Percentiles rank a stretch among this genome's conserved stretches.
These are phyloP conservation scores for Tetrastigma voinierianum DNA, from an alignment of 164 flowering plant species.

Conservation along the genomic window DNA sequence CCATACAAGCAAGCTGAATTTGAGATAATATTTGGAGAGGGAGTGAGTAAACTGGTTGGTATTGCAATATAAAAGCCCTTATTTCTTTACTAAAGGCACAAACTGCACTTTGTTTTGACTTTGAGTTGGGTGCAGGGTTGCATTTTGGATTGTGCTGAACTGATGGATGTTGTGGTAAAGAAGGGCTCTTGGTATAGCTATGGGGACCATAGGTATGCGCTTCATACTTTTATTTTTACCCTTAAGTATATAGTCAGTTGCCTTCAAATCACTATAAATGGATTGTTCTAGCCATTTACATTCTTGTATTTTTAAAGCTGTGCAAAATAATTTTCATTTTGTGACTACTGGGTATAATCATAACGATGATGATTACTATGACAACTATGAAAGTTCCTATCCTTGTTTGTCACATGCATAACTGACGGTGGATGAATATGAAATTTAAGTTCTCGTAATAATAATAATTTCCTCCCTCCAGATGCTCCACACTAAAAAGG, in stretches of 20 bases:
- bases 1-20: constrained; percentile 99
- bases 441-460: too few species aligned
- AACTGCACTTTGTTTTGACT: background rate
- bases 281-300: background rate
- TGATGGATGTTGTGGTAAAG: constrained; percentile 69
- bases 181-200: constrained; percentile 99
- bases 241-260: background rate
- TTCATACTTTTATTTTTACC: background rate
- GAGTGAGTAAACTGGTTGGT: constrained; percentile 89
- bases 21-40: constrained; percentile 95
- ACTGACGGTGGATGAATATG: too few species aligned
- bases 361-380: too few species aligned
- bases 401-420: too few species aligned
- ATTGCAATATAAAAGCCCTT: background rate
- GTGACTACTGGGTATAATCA: background rate
- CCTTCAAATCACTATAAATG: background rate
- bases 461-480: too few species aligned
- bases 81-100: background rate
- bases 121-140: constrained; percentile 65
- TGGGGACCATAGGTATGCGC: constrained; percentile 79
- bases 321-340: background rate
- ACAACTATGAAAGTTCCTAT: too few species aligned
- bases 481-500: too few species aligned
- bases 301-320: background rate
- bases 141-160: constrained; percentile 92